Base-by-base conservation (phyloP, 2,329 filamentous ascomycete genomes). In the Cordyceps cicadae region DNA sequence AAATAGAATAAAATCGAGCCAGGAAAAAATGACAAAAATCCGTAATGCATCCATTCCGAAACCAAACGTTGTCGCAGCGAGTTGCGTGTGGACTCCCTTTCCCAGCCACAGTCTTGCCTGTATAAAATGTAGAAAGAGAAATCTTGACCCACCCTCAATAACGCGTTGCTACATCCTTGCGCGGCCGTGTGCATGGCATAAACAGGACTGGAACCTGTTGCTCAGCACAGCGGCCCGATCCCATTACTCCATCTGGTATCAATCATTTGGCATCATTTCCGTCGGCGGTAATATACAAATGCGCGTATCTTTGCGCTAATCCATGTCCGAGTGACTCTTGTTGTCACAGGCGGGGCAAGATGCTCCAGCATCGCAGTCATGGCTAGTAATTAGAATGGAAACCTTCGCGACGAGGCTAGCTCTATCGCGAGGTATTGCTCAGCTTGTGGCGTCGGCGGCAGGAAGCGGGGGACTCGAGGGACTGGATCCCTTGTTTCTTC, bases 401-500 rank as follows among this genome's bases (percentile, higher is more conserved):
- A 43, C n/a, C 48, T 53, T 24, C 29, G 45, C 49, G 49, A 59
- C 39, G 34, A 59, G 56, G 12, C 56, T 59, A 46, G 49, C 48
- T 52, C 56, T 15, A 24, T 45, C 49, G 49, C 56, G 56, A 46
- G 24, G 48, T 21, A 57, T 64, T 59, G 51, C 62, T 74, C 67
- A 75, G 59, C 70, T 67, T 34, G 70, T 67, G 11, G 68, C 67
- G 56, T 75, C 73, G 19, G 72, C 66, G n/a, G 69, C 64, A n/a
- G 72, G 64, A 59, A 67, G 66, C 11, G 71, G 69, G 26, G 61
- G 61, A 52, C 60, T 26, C 69, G 69, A 60, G 26, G 61, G 61
- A 54, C 64, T 72, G 5, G 72, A 66, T 60, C 71, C 70, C 70
- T 81, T 83, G 66, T 83, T 79, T 59, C 80, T 77, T 66, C 80